phyloP scores from a whole-genome alignment of 2,329 filamentous ascomycete genomes.

The Scytalidium sp. region DNA sequence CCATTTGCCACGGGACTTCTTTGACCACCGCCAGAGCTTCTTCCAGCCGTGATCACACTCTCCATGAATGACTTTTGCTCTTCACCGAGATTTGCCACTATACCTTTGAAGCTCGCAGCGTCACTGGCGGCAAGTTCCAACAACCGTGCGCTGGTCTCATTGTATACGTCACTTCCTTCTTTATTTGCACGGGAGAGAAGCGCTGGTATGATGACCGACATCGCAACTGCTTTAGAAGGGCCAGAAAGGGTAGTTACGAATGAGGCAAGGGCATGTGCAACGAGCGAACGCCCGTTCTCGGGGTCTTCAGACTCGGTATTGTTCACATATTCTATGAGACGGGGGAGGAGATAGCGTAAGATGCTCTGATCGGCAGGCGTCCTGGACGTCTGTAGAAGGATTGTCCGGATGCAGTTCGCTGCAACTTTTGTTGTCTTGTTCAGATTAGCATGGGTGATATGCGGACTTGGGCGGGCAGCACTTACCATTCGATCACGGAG shows the following conservation, averaged over 20 bases:
- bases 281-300: constrained; percentile 66
- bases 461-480: constrained; percentile 1
- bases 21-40: constrained; percentile 36
- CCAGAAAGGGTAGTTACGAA: constrained; percentile 54
- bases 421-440: constrained; percentile 78
- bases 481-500: constrained; percentile 70
- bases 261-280: constrained; percentile 73
- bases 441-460: constrained; percentile 11
- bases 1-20: constrained; percentile 36
- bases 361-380: constrained; percentile 70
- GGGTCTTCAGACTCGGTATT: constrained; percentile 72
- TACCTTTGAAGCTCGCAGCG: constrained; percentile 67
- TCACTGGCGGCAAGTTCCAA: constrained; percentile 79
- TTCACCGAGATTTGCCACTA: constrained; percentile 69
- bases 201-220: constrained; percentile 74
- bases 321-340: constrained; percentile 72
- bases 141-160: constrained; percentile 72
- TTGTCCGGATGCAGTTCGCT: constrained; percentile 81
- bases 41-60: constrained; percentile 68
- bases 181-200: constrained; percentile 69
- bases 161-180: constrained; percentile 56
- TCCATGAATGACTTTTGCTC: constrained; percentile 77
- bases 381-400: constrained; percentile 65
- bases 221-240: constrained; percentile 54
- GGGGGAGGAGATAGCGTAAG: constrained; percentile 70